phyloP scores from a whole-genome alignment of 352 stramenopile species.

The Phytophthora foliorum region DNA sequence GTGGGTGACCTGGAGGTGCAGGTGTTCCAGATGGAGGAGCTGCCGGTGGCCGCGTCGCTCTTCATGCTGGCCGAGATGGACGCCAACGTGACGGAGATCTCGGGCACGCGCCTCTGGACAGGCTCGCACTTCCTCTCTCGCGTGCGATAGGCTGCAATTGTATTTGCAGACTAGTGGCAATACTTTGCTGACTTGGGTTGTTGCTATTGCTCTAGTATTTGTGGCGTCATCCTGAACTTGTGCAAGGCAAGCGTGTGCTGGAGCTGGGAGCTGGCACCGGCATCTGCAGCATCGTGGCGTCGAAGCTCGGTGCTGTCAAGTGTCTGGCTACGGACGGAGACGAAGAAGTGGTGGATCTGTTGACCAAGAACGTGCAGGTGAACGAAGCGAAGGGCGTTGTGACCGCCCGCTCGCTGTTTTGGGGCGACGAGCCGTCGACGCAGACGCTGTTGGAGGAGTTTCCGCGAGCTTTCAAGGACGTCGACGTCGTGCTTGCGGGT shows the following conservation, averaged over 20 bases:
- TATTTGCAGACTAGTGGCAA: background rate
- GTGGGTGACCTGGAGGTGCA: slow-evolving; percentile 55
- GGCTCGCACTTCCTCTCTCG: slow-evolving; percentile 71
- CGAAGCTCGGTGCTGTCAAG: slow-evolving; percentile 53
- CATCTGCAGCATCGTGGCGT: slow-evolving; percentile 76
- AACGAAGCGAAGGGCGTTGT: slow-evolving; percentile 43
- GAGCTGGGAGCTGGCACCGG: slow-evolving; percentile 80
- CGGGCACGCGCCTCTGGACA: slow-evolving; percentile 80
- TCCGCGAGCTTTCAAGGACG: slow-evolving; percentile 33
- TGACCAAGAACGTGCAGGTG: slow-evolving; percentile 57
- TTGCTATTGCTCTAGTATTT: slow-evolving; percentile 49
- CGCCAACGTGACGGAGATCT: slow-evolving; percentile 76
- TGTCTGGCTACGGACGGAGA: slow-evolving; percentile 79
- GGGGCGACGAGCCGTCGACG: slow-evolving; percentile 59
- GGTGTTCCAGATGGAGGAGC: slow-evolving; percentile 71
- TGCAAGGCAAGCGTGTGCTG: slow-evolving; percentile 60
- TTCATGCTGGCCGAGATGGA: slow-evolving; percentile 76
- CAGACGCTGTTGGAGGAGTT: slow-evolving; percentile 43
- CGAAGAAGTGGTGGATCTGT: slow-evolving; percentile 60
- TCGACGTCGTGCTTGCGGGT: slow-evolving; percentile 73
- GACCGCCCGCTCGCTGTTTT: slow-evolving; percentile 57
- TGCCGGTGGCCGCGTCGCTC: slow-evolving; percentile 59
- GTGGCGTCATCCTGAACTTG: slow-evolving; percentile 49
- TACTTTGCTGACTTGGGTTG: slow-evolving; percentile 4
- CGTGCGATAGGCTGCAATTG: slow-evolving; percentile 21